Evolutionary conservation across 495 filamentous ascomycete species (phyloP).

Genomic region (Lophiotrema nucula): DNA sequence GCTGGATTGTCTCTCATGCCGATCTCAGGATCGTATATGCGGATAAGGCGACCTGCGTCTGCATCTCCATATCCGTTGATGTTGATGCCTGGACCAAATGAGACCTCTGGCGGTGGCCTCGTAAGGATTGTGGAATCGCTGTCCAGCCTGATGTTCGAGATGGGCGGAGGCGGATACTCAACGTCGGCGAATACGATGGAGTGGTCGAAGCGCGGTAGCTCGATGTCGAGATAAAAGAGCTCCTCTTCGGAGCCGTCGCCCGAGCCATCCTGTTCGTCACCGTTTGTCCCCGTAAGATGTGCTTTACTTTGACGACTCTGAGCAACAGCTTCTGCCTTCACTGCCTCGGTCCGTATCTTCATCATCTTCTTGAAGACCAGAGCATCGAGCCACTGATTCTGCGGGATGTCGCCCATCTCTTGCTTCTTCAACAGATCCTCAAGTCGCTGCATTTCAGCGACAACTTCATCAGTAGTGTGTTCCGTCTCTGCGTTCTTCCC

Average conservation of each 20-base stretch:
- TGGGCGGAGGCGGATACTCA: conserved; percentile 80
- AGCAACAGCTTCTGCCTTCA: conserved; percentile 21
- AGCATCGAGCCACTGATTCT: conserved; percentile 92
- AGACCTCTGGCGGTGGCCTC: conserved; percentile 78
- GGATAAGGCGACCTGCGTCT: conserved; percentile 61
- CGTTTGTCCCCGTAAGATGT: conserved; percentile 2
- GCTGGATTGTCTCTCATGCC: conserved; percentile 86
- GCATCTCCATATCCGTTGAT: conserved; percentile 56
- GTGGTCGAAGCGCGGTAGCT: conserved; percentile 93
- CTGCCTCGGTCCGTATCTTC: conserved; percentile 46
- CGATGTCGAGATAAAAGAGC: conserved; percentile 76
- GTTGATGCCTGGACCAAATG: conserved; percentile 78
- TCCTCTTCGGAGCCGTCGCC: conserved; percentile 53
- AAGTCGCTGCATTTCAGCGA: conserved; percentile 73
- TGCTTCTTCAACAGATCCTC: conserved; percentile 94
- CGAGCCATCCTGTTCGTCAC: conserved; percentile 20
- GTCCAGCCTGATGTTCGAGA: conserved; percentile 63
- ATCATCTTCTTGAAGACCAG: conserved; percentile 85
- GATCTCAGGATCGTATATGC: conserved; percentile 92
- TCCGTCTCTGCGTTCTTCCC: conserved; percentile 50
- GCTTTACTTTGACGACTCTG: conserved; percentile 20
- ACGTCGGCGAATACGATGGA: conserved; percentile 93
- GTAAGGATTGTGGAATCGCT: conserved; percentile 65
- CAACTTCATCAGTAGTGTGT: conserved; percentile 52
- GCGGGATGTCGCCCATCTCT: conserved; percentile 91